A percentile compares a stretch with the other conserved stretches of the same genome.
These are phyloP conservation scores for Ascochyta koolunga DNA, from an alignment of 2,329 filamentous ascomycete genomes.

Conservation along the genomic window DNA sequence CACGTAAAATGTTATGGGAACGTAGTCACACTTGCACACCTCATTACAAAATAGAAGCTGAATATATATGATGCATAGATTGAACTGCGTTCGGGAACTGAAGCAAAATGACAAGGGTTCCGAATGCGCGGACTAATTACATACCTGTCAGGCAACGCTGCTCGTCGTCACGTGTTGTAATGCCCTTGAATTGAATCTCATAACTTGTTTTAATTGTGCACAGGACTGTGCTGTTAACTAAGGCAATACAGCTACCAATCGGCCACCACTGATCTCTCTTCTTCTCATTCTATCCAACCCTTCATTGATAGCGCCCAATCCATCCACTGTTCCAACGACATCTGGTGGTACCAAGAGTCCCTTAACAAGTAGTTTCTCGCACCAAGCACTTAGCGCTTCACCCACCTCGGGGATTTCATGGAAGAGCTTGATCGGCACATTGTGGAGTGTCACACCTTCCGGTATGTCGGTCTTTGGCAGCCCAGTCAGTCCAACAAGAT, in stretches of 20 bases:
- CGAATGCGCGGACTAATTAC: too few relatives aligned
- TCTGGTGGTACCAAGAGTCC: slow-evolving; percentile 65
- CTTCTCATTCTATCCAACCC: slow-evolving; percentile 70
- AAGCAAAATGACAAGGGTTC: too few relatives aligned
- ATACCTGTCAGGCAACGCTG: neutral
- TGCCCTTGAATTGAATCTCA: neutral
- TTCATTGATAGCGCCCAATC: slow-evolving; percentile 69
- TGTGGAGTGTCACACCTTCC: slow-evolving; percentile 62
- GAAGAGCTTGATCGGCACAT: slow-evolving; percentile 77
- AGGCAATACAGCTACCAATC: slow-evolving; percentile 59
- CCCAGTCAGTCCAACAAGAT: slow-evolving; percentile 72
- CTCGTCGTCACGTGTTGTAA: neutral
- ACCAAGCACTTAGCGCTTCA: slow-evolving; percentile 67
- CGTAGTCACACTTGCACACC: neutral
- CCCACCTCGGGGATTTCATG: slow-evolving; percentile 71
- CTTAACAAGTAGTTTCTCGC: slow-evolving; percentile 67
- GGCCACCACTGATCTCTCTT: slow-evolving; percentile 70
- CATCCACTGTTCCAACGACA: slow-evolving; percentile 68
- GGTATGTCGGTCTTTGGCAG: slow-evolving; percentile 62
- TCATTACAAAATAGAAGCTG: neutral
- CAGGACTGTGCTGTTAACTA: neutral
- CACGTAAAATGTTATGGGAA: neutral
- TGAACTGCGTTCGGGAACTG: too few relatives aligned
- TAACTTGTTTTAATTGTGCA: neutral
- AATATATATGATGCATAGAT: too few relatives aligned